Percentiles rank a stretch among this genome's conserved stretches.
phyloP scores from a whole-genome alignment of 116 monocot species.

The Zostera marina region DNA sequence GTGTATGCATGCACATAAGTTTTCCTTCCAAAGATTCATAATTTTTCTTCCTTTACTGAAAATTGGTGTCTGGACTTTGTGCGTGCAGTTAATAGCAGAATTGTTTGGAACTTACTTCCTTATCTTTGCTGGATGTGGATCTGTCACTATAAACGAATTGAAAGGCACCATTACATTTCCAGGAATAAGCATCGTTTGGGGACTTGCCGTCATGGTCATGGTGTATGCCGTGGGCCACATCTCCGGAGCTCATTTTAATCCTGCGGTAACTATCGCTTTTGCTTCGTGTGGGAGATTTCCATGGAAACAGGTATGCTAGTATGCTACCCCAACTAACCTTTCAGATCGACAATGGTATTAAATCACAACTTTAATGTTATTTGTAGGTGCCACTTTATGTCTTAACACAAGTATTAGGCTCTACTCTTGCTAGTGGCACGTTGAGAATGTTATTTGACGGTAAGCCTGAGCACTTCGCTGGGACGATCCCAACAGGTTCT shows the following conservation, averaged over 20 bases:
- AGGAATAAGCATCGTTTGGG: conserved; percentile 69
- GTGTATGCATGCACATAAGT: too few relatives aligned
- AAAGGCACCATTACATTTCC: conserved; percentile 43
- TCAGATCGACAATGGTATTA: neutral
- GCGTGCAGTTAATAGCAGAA: conserved; percentile 49
- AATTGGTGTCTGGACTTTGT: conserved; percentile 1
- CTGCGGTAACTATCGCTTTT: conserved; percentile 81
- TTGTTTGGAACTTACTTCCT: conserved; percentile 62
- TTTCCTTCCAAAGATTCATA: too few relatives aligned
- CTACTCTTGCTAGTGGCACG: conserved; percentile 59
- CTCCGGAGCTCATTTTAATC: conserved; percentile 93
- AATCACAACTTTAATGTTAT: neutral
- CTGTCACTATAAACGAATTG: conserved; percentile 43
- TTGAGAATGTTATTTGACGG: conserved; percentile 46
- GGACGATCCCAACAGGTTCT: conserved; percentile 48
- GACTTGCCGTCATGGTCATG: conserved; percentile 65
- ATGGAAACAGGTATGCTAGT: conserved; percentile 64
- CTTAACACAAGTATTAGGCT: conserved; percentile 45
- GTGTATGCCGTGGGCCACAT: conserved; percentile 81
- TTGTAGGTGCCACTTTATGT: conserved; percentile 53
- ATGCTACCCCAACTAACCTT: neutral
- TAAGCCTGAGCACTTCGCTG: conserved; percentile 28
- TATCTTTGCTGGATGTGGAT: conserved; percentile 56
- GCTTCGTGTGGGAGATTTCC: conserved; percentile 57
- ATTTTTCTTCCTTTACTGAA: neutral